phyloP scores from a whole-genome alignment of 2,329 filamentous ascomycete species.

The Zymoseptoria crescenta region DNA sequence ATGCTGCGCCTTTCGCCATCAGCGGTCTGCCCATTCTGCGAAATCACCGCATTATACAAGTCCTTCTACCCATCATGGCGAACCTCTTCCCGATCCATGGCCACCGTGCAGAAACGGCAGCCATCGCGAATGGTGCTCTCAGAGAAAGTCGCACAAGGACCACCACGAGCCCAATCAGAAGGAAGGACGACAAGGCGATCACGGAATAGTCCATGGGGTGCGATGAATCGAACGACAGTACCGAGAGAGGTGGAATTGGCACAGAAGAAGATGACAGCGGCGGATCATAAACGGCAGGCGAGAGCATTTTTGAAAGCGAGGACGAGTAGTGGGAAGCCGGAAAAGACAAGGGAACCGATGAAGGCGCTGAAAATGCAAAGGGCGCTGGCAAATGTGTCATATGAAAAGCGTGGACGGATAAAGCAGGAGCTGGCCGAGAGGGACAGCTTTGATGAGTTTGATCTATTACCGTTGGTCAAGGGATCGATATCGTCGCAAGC shows the following conservation, averaged over 20 bases:
- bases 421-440: slow-evolving; percentile 58
- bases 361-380: slow-evolving; percentile 95
- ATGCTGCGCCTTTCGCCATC: slow-evolving; percentile 25
- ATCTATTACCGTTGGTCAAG: slow-evolving; percentile 63
- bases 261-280: slow-evolving; percentile 29
- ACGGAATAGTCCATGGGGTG: slow-evolving; percentile 49
- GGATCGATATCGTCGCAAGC: slow-evolving; percentile 65
- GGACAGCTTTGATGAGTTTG: slow-evolving; percentile 74
- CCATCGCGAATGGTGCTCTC: slow-evolving; percentile 48
- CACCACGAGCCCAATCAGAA: slow-evolving; percentile 14
- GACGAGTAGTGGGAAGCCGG: slow-evolving; percentile 31
- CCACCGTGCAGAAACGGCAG: slow-evolving; percentile 35
- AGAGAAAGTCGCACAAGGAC: slow-evolving; percentile 33
- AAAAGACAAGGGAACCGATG: slow-evolving; percentile 47
- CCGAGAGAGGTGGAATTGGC: slow-evolving; percentile 18
- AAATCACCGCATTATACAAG: slow-evolving; percentile 26
- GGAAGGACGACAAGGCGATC: slow-evolving; percentile 27
- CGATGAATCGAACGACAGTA: slow-evolving; percentile 48
- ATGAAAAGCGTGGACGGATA: slow-evolving; percentile 55
- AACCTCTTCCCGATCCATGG: slow-evolving; percentile 32
- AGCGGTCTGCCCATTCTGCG: slow-evolving; percentile 37
- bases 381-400: slow-evolving; percentile 66
- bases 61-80: slow-evolving; percentile 25
- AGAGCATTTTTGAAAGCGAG: slow-evolving; percentile 38
- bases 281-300: slow-evolving; percentile 43